These are phyloP conservation scores for Ophiostoma pallidulum DNA, from an alignment of 2,329 filamentous ascomycete genomes.

Conservation along the genomic window DNA sequence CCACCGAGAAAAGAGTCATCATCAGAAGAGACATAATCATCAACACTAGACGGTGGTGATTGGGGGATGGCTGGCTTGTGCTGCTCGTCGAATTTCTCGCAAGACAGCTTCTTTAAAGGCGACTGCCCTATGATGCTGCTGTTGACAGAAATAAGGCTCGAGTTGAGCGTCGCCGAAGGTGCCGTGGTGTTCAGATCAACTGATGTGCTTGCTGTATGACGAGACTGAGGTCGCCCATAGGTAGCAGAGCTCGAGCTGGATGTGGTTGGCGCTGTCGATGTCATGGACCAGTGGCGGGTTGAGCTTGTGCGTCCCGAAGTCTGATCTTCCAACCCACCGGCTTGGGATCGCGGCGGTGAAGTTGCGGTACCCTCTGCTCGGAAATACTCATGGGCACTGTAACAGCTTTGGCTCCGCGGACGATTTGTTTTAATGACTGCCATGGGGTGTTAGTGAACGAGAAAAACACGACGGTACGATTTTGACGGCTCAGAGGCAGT, in stretches of 20 bases:
- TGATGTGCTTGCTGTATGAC: conserved; percentile 17
- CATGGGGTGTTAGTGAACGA: background rate
- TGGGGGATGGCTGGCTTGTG: background rate
- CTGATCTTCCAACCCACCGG: conserved; percentile 6
- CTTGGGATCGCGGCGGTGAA: background rate
- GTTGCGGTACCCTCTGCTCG: conserved; percentile 3
- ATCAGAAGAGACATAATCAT: conserved; percentile 31
- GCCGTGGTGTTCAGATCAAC: conserved; percentile 12
- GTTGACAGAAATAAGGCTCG: background rate
- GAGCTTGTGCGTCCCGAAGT: conserved; percentile 4
- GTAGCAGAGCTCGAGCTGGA: conserved; percentile 12
- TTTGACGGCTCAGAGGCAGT: too few species aligned
- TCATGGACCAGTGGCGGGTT: conserved; percentile 14
- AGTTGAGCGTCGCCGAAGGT: background rate
- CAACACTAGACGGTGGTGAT: conserved; percentile 27
- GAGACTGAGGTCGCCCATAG: conserved; percentile 8
- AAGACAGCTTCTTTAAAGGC: background rate
- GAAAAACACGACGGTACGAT: background rate
- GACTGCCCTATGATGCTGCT: background rate
- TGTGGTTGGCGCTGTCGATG: conserved; percentile 12
- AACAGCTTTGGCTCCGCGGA: conserved; percentile 7
- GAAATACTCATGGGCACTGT: background rate
- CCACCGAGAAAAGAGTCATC: conserved; percentile 24
- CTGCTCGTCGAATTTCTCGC: background rate
- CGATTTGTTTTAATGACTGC: conserved; percentile 12